A percentile compares a stretch with the other conserved stretches of the same genome.
Conservation (phyloP, 2,329 filamentous ascomycete genomes). For the Trichoderma sp. region DNA sequence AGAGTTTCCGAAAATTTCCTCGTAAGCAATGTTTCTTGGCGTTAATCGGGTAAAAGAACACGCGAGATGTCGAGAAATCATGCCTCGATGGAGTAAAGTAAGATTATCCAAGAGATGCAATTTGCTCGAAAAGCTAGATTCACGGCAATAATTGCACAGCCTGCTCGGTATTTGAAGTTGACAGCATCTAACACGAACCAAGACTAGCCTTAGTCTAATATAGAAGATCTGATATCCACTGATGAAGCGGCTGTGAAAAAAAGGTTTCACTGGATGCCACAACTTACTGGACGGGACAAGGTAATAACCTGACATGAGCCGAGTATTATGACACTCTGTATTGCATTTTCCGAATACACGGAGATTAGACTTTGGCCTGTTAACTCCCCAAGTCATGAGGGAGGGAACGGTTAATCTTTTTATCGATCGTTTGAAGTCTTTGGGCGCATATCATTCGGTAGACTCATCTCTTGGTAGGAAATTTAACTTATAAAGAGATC, state of each 20-base stretch:
- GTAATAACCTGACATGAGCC: not conserved
- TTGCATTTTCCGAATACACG: not conserved
- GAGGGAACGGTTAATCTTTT: not conserved
- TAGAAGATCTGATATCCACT: not conserved
- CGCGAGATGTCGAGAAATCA: not conserved
- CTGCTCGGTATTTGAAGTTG: not conserved
- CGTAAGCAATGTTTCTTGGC: not conserved
- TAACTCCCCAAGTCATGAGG: not conserved
- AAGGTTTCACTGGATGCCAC: not conserved
- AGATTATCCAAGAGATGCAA: not conserved
- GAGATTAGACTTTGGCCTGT: not conserved
- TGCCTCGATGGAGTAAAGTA: not conserved
- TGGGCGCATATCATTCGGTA: not conserved
- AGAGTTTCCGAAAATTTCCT: not conserved
- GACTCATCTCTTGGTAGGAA: not conserved
- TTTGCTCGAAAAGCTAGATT: not conserved
- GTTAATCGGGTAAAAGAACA: not conserved
- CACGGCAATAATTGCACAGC: not conserved
- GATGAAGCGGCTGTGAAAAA: not conserved
- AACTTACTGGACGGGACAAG: not conserved
- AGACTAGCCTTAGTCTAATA: not conserved
- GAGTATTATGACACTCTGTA: not conserved
- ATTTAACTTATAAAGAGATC: not conserved
- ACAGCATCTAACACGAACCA: not conserved
- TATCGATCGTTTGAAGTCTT: not conserved